Evolutionary conservation across 2,329 filamentous ascomycete species (phyloP).

Genomic region (Aspergillus sp.): DNA sequence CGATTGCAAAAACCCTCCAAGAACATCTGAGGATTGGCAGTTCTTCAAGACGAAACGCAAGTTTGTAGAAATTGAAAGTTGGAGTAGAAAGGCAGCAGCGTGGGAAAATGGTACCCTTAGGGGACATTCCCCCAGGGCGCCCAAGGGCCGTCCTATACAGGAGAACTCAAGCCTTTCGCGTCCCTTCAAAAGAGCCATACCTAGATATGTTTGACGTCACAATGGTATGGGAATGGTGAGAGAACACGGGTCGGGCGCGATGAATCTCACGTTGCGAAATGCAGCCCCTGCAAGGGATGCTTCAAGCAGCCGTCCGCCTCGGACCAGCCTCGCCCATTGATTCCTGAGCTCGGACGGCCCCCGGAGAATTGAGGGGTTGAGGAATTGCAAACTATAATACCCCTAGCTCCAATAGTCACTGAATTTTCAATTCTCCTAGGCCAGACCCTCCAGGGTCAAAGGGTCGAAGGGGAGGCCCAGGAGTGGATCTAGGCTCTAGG

Average conservation of each 20-base stretch:
- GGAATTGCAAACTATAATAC: conserved; percentile 15
- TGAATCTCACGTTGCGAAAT: conserved; percentile 33
- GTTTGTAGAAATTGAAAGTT: conserved; percentile 11
- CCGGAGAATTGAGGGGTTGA: conserved; percentile 22
- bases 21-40: neutral
- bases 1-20: conserved; percentile 6
- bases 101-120: conserved; percentile 23
- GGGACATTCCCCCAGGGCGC: conserved; percentile 22
- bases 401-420: conserved; percentile 9
- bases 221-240: conserved; percentile 34
- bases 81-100: conserved; percentile 12
- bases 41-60: conserved; percentile 8
- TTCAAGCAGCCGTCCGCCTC: conserved; percentile 18
- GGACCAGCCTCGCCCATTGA: conserved; percentile 20
- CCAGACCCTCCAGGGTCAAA: neutral
- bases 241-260: conserved; percentile 27
- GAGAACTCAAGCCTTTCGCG: conserved; percentile 31
- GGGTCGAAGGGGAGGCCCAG: conserved; percentile 13
- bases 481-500: conserved; percentile 2
- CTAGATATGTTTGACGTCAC: conserved; percentile 41
- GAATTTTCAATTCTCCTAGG: neutral
- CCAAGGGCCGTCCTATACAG: conserved; percentile 32
- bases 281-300: conserved; percentile 35
- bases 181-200: conserved; percentile 39
- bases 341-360: conserved; percentile 15